Evolutionary conservation across 2,329 filamentous ascomycete species (phyloP), one percentile per base, ranked within the genome.

Genomic region (Camptophora hylomeconis): DNA sequence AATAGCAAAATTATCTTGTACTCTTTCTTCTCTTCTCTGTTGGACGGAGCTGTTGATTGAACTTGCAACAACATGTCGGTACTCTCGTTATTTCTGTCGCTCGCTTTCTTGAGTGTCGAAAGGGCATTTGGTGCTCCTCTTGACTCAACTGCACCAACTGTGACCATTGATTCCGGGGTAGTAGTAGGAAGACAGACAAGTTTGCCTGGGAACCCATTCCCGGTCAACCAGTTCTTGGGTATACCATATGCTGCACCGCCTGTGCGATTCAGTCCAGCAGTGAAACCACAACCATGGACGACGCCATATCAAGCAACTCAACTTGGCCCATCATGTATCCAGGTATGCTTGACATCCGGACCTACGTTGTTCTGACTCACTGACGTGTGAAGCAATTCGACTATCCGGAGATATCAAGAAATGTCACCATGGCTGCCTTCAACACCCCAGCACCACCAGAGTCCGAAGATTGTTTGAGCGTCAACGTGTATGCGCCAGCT

Each of bases 381-480:
- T 21, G 10, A 31, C 15, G 13, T 16, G 13, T 16, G 10, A 13
- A 33, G 26, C 20, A 22, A 28, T 33, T 28, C 20, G 18, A 33
- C 25, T 32, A 52, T 27, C 46, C 50, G 6, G 32, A 44, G 26
- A 36, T 32, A 16, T 17, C 34, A 8, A 43, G 46, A n/a, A 38
- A 49, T 17, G 46, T 49, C 22, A 42, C 47, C 1, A 47, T 52
- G 17, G 18, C 17, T 14, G 32, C 33, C 20, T 45, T 38, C 30
- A 38, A 41, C 24, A 43, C 33, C 12, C 45, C 45, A 9, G 28
- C 21, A 27, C 39, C 41, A 9, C 33, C 40, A 4, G 49, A 51
- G 25, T 48, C 42, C 5, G 52, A 61, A 35, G 56, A 60, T 31
- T 61, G 57, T 28, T 36, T 61, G 3, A 57, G 51, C 3, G 40